Evolutionary conservation across 2,329 filamentous ascomycete species (phyloP).

Genomic region (Phyllosticta citrichinensis): DNA sequence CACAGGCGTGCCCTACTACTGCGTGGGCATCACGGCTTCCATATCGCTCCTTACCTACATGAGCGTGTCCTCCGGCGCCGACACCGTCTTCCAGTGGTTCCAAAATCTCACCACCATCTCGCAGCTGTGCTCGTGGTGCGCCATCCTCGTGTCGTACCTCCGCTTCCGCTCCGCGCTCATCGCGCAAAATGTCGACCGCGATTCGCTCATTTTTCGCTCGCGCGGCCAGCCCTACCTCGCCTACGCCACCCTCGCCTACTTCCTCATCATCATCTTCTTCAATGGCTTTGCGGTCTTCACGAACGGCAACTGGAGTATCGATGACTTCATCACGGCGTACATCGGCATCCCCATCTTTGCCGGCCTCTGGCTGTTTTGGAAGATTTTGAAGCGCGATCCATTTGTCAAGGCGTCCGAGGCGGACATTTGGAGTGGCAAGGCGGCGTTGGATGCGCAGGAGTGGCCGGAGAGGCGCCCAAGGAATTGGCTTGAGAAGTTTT

Average conservation of each 20-base stretch:
- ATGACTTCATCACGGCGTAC: constrained; percentile 41
- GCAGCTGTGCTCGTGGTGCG: constrained; percentile 21
- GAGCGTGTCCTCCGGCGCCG: constrained; percentile 25
- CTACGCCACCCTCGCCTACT: constrained; percentile 48
- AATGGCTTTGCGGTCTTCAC: constrained; percentile 37
- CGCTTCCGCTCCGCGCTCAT: constrained; percentile 17
- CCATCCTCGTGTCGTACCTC: constrained; percentile 19
- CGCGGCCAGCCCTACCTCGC: constrained; percentile 45
- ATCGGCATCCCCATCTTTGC: constrained; percentile 32
- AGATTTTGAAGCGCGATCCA: constrained; percentile 53
- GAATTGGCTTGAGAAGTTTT: constrained; percentile 38
- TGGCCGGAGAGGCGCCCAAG: constrained; percentile 35
- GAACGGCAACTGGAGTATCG: constrained; percentile 1
- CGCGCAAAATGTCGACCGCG: constrained; percentile 15
- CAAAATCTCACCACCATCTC: constrained; percentile 22
- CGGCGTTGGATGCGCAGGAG: constrained; percentile 35
- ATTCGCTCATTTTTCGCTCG: constrained; percentile 40
- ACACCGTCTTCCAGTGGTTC: constrained; percentile 23
- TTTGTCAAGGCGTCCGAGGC: constrained; percentile 31
- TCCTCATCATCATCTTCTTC: constrained; percentile 54
- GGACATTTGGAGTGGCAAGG: constrained; percentile 39
- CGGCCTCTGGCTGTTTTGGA: constrained; percentile 44
- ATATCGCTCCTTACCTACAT: constrained; percentile 49
- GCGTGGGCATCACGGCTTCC: constrained; percentile 34
- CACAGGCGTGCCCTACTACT: constrained; percentile 32